Evolutionary conservation across 192 early-diverging fungal genomes (phyloP), one percentile per base, ranked within the genome.

Genomic region (Helicostylum pulchrum): DNA sequence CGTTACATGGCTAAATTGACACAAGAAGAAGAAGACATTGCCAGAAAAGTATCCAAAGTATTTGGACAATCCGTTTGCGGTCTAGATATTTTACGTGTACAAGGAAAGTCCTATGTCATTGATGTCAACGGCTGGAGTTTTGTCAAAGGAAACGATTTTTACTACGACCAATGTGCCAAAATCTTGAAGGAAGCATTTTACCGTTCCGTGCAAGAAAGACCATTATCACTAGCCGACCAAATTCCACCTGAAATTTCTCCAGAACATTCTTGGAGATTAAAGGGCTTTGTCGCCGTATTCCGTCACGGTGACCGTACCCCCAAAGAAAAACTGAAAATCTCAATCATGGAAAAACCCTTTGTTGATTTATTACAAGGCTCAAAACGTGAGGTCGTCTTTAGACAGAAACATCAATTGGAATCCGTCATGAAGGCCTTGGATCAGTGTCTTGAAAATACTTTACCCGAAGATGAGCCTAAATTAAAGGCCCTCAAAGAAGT

Each of bases 71-170:
- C 88, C 17, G 90, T 99, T 0, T 99, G 96, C 68, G 96, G 96
- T 0, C 94, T 97, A 71, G 96, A 99, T 73, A 77, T 96, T 14
- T 68, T 99, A 60, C 88, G 96, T 11, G 88, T 90, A 11, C 76
- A 80, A 42, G 93, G 92, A 6, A 74, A 80, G 62, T 93, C 92
- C 15, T 90, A 89, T 72, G 94, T 99, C 6, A 97, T 99, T 70
- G 96, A 99, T 76, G 95, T 99, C 63, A 99, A 99, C 67, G 96
- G 96, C 9, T 99, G 96, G 96, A 92, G 90, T 39, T 99, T 99
- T 78, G 96, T 99, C 62, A 99, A 99, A 74, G 95, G 95, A 49
- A 95, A 90, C 75, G 86, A 89, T 52, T 84, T 90, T 30, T 99
- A 99, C 69, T 97, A 97, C 68, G 91, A 91, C 69, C 87, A 88